Evolutionary conservation across 345 rosid genomes (phyloP).

Genomic region (Citrus trifoliata): DNA sequence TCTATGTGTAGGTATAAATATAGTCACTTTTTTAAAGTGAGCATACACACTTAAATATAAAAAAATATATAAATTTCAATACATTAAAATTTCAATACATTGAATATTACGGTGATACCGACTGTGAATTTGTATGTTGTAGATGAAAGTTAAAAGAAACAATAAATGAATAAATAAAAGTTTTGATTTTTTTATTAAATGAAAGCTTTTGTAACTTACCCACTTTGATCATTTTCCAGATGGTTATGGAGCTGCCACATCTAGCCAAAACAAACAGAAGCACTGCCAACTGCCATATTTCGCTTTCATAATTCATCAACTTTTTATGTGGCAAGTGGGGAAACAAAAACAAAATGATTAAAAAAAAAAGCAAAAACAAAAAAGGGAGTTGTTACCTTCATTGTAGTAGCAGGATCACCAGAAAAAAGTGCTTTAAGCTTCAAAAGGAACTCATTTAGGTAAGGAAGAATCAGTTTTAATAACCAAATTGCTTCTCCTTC

Average conservation of each 20-base stretch:
- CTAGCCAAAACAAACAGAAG: constrained; percentile 76
- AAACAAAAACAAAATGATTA: too few relatives aligned
- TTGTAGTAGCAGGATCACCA: constrained; percentile 87
- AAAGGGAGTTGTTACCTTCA: constrained; percentile 57
- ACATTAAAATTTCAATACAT: too few relatives aligned
- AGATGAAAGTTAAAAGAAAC: too few relatives aligned
- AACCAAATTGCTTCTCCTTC: constrained; percentile 81
- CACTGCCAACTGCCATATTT: constrained; percentile 75
- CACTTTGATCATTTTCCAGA: constrained; percentile 84
- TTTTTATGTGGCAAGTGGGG: not conserved
- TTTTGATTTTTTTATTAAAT: too few relatives aligned
- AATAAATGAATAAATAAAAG: too few relatives aligned
- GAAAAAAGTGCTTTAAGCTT: constrained; percentile 76
- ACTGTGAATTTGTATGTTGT: too few relatives aligned
- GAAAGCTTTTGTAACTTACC: constrained; percentile 33
- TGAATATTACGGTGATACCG: too few relatives aligned
- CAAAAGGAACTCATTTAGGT: constrained; percentile 64
- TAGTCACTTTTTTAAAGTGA: too few relatives aligned
- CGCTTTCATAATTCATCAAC: constrained; percentile 20
- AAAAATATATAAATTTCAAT: too few relatives aligned
- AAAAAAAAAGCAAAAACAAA: not conserved
- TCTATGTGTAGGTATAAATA: too few relatives aligned
- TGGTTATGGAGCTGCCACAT: constrained; percentile 79
- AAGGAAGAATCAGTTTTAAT: constrained; percentile 66
- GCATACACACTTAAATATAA: too few relatives aligned